Conservation (phyloP, 352 stramenopile genomes). For the Peronospora farinosa region DNA sequence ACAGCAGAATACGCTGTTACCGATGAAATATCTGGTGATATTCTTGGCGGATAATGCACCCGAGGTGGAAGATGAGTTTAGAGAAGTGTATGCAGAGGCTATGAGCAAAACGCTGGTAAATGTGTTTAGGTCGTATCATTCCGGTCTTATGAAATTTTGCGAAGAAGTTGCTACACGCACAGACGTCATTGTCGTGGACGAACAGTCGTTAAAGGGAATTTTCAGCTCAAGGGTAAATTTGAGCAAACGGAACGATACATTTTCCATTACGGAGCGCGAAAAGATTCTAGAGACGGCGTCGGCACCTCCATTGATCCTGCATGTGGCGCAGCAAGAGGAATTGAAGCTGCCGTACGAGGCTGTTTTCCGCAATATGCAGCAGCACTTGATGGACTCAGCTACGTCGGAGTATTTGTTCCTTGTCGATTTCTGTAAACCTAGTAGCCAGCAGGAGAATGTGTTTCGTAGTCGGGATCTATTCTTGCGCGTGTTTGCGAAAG, state of each 20-base stretch:
- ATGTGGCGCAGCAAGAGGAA: constrained; percentile 90
- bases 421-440: constrained; percentile 89
- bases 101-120: constrained; percentile 95
- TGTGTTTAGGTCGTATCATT: constrained; percentile 96
- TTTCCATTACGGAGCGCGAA: constrained; percentile 87
- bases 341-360: constrained; percentile 94
- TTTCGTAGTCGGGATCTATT: constrained; percentile 88
- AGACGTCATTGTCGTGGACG: constrained; percentile 94
- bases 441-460: constrained; percentile 54
- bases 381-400: constrained; percentile 96
- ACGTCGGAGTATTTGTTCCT: constrained; percentile 97
- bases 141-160: constrained; percentile 92
- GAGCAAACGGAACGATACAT: constrained; percentile 94
- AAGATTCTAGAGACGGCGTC: constrained; percentile 84
- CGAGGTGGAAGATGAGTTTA: constrained; percentile 92
- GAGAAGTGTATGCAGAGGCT: constrained; percentile 92
- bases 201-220: constrained; percentile 87
- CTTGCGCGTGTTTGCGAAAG: constrained; percentile 92
- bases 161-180: constrained; percentile 88
- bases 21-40: constrained; percentile 93
- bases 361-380: constrained; percentile 93
- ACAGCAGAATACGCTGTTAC: constrained; percentile 94
- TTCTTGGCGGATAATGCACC: constrained; percentile 92
- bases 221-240: constrained; percentile 89
- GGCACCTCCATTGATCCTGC: constrained; percentile 87